phyloP scores from a whole-genome alignment of 495 filamentous ascomycete species.

The Antarctomyces pellizariae region DNA sequence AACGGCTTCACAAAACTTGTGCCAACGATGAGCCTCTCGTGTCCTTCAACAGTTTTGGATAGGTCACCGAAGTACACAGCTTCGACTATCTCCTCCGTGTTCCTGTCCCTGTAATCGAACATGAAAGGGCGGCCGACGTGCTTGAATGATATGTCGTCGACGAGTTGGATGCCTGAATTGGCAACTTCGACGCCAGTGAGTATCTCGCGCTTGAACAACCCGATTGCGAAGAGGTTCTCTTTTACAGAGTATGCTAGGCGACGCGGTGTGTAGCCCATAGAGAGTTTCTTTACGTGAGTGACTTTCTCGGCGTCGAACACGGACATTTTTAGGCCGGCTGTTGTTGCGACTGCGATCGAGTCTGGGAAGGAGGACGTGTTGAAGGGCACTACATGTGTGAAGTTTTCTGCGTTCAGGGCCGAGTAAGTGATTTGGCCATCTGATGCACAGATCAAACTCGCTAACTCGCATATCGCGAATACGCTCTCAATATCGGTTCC shows the following conservation, averaged over 20 bases:
- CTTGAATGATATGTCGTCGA: conserved; percentile 27
- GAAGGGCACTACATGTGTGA: conserved; percentile 58
- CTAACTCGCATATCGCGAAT: conserved; percentile 83
- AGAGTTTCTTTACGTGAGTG: conserved; percentile 64
- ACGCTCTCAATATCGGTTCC: conserved; percentile 47
- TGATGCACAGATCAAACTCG: conserved; percentile 72
- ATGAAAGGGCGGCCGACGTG: conserved; percentile 18
- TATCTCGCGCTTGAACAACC: conserved; percentile 46
- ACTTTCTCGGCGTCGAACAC: conserved; percentile 62
- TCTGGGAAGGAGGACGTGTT: conserved; percentile 58
- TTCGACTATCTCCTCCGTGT: conserved; percentile 58
- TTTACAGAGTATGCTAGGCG: conserved; percentile 64
- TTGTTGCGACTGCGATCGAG: conserved; percentile 59
- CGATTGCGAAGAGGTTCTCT: conserved; percentile 66
- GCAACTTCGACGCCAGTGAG: conserved; percentile 23
- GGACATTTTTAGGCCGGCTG: conserved; percentile 54
- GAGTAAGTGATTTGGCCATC: conserved; percentile 83
- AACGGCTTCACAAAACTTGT: conserved; percentile 32
- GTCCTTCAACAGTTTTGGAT: conserved; percentile 31
- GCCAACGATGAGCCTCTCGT: conserved; percentile 72
- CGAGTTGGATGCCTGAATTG: conserved; percentile 23
- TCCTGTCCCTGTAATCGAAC: conserved; percentile 27
- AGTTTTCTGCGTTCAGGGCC: conserved; percentile 79
- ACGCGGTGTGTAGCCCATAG: conserved; percentile 60
- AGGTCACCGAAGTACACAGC: conserved; percentile 60